Conservation (phyloP, 1,139 yeast species). For the Sugiyamaella neomexicana region DNA sequence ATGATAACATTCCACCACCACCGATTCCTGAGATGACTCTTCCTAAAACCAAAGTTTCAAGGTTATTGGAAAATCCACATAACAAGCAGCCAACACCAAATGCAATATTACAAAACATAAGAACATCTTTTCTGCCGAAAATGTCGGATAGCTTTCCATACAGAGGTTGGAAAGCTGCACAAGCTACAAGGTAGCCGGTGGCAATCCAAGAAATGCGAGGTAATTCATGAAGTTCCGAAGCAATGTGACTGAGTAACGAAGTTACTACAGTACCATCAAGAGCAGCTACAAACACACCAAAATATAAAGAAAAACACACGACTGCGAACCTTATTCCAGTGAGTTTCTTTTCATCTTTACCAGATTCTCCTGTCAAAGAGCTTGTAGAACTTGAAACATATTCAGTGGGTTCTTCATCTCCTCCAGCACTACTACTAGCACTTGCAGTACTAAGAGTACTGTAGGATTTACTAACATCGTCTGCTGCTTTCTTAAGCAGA, state of each 20-base stretch:
- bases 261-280: conserved; percentile 67
- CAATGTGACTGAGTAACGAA: conserved; percentile 60
- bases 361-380: not conserved
- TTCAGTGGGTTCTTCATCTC: not conserved
- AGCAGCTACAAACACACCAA: conserved; percentile 58
- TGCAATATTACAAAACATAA: conserved; percentile 50
- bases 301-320: conserved; percentile 41
- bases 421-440: conserved; percentile 1
- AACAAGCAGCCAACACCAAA: conserved; percentile 58
- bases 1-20: conserved; percentile 60
- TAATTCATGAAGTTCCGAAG: conserved; percentile 58
- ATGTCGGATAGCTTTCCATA: conserved; percentile 86
- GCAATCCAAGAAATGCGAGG: conserved; percentile 61
- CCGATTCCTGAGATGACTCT: conserved; percentile 64
- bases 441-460: conserved; percentile 5
- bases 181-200: conserved; percentile 58
- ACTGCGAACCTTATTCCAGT: conserved; percentile 12
- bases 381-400: conserved; percentile 1
- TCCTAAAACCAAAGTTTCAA: conserved; percentile 55
- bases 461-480: not conserved
- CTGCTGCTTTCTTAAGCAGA: conserved; percentile 7
- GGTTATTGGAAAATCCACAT: conserved; percentile 49
- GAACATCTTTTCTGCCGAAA: conserved; percentile 66
- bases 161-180: conserved; percentile 70
- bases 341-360: conserved; percentile 22